A percentile compares a stretch with the other conserved stretches of the same genome.
Conservation (phyloP, 805 yeast genomes). For the Komagataella phaffii region DNA sequence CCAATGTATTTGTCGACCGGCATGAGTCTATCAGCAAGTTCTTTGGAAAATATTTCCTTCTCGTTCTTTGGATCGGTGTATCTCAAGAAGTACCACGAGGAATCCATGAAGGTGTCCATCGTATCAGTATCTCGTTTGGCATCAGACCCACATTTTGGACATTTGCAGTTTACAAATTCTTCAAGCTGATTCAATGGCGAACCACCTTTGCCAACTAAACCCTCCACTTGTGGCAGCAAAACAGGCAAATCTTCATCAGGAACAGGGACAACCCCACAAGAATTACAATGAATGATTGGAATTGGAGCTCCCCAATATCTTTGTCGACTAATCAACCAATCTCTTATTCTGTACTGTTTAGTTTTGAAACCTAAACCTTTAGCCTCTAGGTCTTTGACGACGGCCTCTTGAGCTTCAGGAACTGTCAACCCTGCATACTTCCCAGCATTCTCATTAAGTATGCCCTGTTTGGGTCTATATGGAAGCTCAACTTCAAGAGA, state of each 20-base stretch:
- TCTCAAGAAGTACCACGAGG: slow-evolving; percentile 92
- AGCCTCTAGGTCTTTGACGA: slow-evolving; percentile 27
- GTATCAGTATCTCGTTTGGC: slow-evolving; percentile 93
- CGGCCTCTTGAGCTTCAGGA: slow-evolving; percentile 34
- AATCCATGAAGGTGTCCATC: slow-evolving; percentile 97
- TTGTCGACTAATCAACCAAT: slow-evolving; percentile 92
- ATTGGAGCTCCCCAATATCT: slow-evolving; percentile 99
- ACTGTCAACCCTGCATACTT: slow-evolving; percentile 35
- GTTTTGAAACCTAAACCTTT: slow-evolving; percentile 29
- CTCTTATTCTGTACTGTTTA: slow-evolving; percentile 58
- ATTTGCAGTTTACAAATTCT: slow-evolving; percentile 57
- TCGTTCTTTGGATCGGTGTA: slow-evolving; percentile 63
- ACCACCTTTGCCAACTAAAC: slow-evolving; percentile 34
- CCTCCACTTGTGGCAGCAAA: slow-evolving; percentile 44
- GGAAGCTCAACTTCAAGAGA: slow-evolving; percentile 12
- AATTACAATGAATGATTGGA: slow-evolving; percentile 78
- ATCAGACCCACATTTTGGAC: slow-evolving; percentile 66
- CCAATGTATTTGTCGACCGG: slow-evolving; percentile 92
- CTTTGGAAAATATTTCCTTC: slow-evolving; percentile 35
- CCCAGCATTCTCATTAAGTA: slow-evolving; percentile 32
- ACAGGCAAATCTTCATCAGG: slow-evolving; percentile 86
- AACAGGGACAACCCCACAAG: slow-evolving; percentile 87
- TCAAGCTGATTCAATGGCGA: slow-evolving; percentile 59
- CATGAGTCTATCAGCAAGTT: slow-evolving; percentile 35
- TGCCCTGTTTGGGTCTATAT: slow-evolving; percentile 27